phyloP scores from a whole-genome alignment of 2,329 filamentous ascomycete species.

The Juglanconis oblonga region DNA sequence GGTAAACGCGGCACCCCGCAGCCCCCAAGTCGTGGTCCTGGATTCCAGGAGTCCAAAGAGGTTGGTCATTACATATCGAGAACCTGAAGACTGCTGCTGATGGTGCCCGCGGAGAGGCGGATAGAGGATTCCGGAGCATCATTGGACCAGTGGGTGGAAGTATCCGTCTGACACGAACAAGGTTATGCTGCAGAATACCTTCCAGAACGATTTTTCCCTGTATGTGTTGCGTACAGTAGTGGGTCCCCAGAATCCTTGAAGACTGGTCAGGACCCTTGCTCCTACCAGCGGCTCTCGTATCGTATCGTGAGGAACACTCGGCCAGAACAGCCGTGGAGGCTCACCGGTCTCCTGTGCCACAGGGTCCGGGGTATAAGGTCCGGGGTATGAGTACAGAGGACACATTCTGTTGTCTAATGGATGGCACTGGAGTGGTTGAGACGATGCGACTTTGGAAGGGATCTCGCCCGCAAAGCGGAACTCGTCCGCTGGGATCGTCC shows the following conservation, averaged over 20 bases:
- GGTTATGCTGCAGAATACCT: background rate
- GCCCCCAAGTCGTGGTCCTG: background rate
- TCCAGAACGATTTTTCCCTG: background rate
- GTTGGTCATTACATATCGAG: background rate
- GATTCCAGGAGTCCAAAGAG: background rate
- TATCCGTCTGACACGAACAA: background rate
- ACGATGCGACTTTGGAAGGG: too few species aligned
- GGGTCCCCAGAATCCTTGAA: background rate
- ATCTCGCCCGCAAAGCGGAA: background rate
- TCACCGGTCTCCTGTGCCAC: background rate
- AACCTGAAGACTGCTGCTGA: background rate
- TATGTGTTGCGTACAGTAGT: background rate
- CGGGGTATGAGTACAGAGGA: background rate
- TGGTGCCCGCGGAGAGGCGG: background rate
- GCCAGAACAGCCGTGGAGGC: background rate
- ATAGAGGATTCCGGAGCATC: background rate
- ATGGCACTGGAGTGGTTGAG: too few species aligned
- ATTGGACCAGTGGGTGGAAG: background rate
- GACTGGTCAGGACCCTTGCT: conserved; percentile 19
- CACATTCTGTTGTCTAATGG: background rate
- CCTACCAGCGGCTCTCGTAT: conserved; percentile 23
- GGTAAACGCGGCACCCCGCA: background rate
- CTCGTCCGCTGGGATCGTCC: background rate
- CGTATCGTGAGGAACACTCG: background rate
- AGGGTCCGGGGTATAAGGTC: too few species aligned